Conservation (phyloP, 2,329 filamentous ascomycete species). For the Hypoxylon sp. region DNA sequence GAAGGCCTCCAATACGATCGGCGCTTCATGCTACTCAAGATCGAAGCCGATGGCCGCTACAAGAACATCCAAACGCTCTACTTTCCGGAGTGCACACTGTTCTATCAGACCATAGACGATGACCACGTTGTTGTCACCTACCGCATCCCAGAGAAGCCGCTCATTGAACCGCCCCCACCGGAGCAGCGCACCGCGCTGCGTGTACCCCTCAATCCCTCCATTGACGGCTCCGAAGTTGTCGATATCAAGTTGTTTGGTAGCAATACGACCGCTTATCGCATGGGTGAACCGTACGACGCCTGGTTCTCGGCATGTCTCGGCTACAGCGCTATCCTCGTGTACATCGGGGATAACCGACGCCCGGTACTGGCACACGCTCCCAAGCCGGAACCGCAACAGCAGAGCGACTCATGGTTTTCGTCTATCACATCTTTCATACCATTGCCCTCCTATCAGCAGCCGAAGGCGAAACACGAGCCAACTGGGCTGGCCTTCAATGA, state of each 20-base stretch:
- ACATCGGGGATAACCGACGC: slow-evolving; percentile 74
- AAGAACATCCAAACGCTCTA: slow-evolving; percentile 69
- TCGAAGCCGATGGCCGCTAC: slow-evolving; percentile 56
- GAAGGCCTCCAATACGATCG: slow-evolving; percentile 77
- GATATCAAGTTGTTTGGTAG: slow-evolving; percentile 73
- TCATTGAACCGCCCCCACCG: slow-evolving; percentile 57
- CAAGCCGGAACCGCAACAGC: slow-evolving; percentile 49
- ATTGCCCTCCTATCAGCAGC: slow-evolving; percentile 5
- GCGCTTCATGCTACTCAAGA: slow-evolving; percentile 77
- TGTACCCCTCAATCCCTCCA: slow-evolving; percentile 71
- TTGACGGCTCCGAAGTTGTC: slow-evolving; percentile 62
- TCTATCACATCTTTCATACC: slow-evolving; percentile 55
- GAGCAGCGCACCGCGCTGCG: slow-evolving; percentile 61
- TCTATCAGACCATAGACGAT: slow-evolving; percentile 68
- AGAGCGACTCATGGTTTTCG: slow-evolving; percentile 56
- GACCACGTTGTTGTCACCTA: slow-evolving; percentile 62
- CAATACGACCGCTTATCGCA: slow-evolving; percentile 71
- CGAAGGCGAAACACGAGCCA: slow-evolving; percentile 46
- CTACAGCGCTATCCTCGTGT: slow-evolving; percentile 72
- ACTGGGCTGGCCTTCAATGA: slow-evolving; percentile 79
- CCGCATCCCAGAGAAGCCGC: slow-evolving; percentile 56
- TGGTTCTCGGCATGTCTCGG: slow-evolving; percentile 80
- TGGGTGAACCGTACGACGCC: slow-evolving; percentile 71
- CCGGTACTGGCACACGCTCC: slow-evolving; percentile 73
- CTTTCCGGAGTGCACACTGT: slow-evolving; percentile 74